Conservation (phyloP, 2,329 filamentous ascomycete species). For the Phyllachora maydis region DNA sequence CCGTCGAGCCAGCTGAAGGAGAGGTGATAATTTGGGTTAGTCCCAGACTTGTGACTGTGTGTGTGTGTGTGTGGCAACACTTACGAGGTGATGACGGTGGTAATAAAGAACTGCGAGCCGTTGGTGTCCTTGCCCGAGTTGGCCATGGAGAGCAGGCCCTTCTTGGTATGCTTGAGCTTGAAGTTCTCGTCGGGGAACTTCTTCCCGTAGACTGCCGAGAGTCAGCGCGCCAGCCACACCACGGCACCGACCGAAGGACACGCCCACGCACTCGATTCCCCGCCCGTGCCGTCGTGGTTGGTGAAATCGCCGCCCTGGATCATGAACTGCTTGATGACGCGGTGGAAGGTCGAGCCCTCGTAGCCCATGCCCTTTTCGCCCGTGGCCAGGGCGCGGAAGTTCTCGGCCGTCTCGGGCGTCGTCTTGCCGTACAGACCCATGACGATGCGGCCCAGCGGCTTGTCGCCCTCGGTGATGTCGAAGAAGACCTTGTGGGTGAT, state of each 20-base stretch:
- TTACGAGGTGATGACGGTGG: conserved; percentile 58
- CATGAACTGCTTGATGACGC: conserved; percentile 82
- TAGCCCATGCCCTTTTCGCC: conserved; percentile 78
- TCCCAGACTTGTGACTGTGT: too few species aligned
- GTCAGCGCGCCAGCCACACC: background rate
- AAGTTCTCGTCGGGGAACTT: conserved; percentile 87
- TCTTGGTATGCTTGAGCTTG: conserved; percentile 83
- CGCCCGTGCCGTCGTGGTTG: conserved; percentile 61
- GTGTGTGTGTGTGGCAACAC: too few species aligned
- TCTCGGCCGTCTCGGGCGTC: conserved; percentile 53
- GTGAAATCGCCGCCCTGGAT: conserved; percentile 85
- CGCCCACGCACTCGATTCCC: conserved; percentile 59
- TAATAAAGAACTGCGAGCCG: conserved; percentile 83
- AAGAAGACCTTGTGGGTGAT: conserved; percentile 93
- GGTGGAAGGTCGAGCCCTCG: conserved; percentile 67
- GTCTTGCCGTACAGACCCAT: conserved; percentile 79
- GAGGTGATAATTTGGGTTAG: too few species aligned
- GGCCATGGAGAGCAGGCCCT: conserved; percentile 67
- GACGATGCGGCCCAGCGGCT: conserved; percentile 53
- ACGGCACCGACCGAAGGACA: conserved; percentile 4
- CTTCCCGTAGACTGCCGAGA: conserved; percentile 53
- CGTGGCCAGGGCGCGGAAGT: conserved; percentile 64
- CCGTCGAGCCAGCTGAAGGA: conserved; percentile 54
- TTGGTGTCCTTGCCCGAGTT: conserved; percentile 75
- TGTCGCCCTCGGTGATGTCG: conserved; percentile 59